A percentile compares a stretch with the other conserved stretches of the same genome.
Evolutionary conservation across 1,284 basidiomycete species (phyloP).

Genomic region (Cryptococcus amylolentus): DNA sequence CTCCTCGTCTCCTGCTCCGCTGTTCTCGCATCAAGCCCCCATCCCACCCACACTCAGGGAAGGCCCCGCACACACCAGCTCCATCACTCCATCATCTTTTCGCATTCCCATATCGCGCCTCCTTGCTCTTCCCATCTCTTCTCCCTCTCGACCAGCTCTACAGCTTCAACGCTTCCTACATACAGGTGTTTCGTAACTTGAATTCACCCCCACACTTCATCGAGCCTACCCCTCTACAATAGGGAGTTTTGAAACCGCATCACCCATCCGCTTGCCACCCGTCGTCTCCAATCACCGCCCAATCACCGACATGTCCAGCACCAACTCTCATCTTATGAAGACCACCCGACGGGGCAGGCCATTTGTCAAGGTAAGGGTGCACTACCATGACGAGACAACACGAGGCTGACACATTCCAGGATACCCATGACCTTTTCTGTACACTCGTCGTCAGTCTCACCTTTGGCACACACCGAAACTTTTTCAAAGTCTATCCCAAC

Average conservation of each 20-base stretch:
- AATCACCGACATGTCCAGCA: slow-evolving; percentile 25
- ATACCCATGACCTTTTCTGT: slow-evolving; percentile 96
- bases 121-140: not conserved
- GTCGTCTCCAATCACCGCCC: not conserved
- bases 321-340: slow-evolving; percentile 86
- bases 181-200: no score
- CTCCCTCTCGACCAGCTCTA: not conserved
- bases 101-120: not conserved
- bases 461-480: slow-evolving; percentile 84
- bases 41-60: not conserved
- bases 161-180: not conserved
- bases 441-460: slow-evolving; percentile 93
- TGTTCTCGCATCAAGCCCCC: no score
- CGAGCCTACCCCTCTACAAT: not conserved
- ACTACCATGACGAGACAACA: not conserved
- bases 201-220: not conserved
- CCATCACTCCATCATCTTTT: no score
- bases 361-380: slow-evolving; percentile 71
- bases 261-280: not conserved
- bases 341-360: slow-evolving; percentile 89
- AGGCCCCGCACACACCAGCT: no score
- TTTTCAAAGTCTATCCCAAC: slow-evolving; percentile 91
- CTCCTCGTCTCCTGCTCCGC: not conserved
- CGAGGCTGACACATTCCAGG: slow-evolving; percentile 55
- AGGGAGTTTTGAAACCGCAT: not conserved